These are phyloP conservation scores for Rhizopus arrhizus DNA, from an alignment of 371 early-diverging fungal species.

Conservation along the genomic window DNA sequence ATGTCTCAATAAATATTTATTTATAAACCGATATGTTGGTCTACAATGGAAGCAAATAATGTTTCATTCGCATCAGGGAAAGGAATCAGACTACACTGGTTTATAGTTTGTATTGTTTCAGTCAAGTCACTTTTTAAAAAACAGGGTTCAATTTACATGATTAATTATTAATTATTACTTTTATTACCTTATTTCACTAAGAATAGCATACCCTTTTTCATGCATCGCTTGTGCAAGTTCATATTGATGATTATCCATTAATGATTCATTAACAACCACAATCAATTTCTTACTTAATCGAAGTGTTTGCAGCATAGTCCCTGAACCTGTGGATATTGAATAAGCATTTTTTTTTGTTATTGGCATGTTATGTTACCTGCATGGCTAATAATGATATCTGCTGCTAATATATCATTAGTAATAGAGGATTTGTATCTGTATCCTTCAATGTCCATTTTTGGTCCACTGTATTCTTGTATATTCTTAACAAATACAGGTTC, in stretches of 20 bases:
- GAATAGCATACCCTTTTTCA: slow-evolving; percentile 55
- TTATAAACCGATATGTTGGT: slow-evolving; percentile 26
- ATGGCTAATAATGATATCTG: slow-evolving; percentile 73
- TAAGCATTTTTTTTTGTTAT: background rate
- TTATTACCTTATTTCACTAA: slow-evolving; percentile 46
- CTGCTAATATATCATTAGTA: slow-evolving; percentile 53
- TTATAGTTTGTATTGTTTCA: slow-evolving; percentile 10
- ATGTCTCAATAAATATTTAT: slow-evolving; percentile 13
- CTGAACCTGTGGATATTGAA: slow-evolving; percentile 56
- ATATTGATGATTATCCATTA: slow-evolving; percentile 89
- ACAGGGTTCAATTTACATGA: background rate
- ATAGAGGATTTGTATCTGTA: slow-evolving; percentile 68
- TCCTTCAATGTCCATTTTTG: slow-evolving; percentile 38
- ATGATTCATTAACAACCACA: slow-evolving; percentile 71
- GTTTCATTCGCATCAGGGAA: slow-evolving; percentile 24
- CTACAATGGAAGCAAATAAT: slow-evolving; percentile 24
- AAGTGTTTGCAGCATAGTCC: slow-evolving; percentile 81
- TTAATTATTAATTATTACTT: background rate
- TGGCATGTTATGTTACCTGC: slow-evolving; percentile 54
- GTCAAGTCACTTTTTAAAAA: slow-evolving; percentile 20
- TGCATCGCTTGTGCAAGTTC: slow-evolving; percentile 80
- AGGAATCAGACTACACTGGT: slow-evolving; percentile 3
- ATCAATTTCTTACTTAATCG: slow-evolving; percentile 64
- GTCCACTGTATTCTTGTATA: slow-evolving; percentile 14
- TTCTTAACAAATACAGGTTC: slow-evolving; percentile 27